Conservation (phyloP, 768 basidiomycete genomes). For the Rhodotorula sphaerocarpa region DNA sequence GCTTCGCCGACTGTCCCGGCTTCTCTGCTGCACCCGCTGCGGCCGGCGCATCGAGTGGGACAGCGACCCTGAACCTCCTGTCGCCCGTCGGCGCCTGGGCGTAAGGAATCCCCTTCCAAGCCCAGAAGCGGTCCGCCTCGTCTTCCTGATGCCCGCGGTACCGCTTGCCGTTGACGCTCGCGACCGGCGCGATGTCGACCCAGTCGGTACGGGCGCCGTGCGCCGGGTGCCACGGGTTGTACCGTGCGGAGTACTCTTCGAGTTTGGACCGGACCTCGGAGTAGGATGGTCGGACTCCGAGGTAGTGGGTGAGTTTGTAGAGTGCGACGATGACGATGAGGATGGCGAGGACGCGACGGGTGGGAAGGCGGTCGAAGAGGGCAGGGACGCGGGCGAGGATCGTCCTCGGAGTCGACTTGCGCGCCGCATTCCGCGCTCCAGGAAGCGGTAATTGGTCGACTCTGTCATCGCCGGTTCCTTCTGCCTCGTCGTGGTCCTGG, state of each 20-base stretch:
- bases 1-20: too few relatives aligned
- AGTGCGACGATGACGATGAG: constrained; percentile 22
- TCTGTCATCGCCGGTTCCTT: too few relatives aligned
- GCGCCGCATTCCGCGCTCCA: too few relatives aligned
- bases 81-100: constrained; percentile 15
- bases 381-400: not conserved
- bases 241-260: not conserved
- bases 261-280: not conserved
- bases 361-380: not conserved
- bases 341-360: constrained; percentile 8
- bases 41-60: not conserved
- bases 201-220: not conserved
- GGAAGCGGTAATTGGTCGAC: too few relatives aligned
- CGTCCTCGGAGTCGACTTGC: not conserved
- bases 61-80: constrained; percentile 12
- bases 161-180: not conserved
- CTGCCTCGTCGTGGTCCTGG: not conserved
- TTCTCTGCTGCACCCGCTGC: too few relatives aligned
- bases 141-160: constrained; percentile 8
- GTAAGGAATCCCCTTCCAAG: constrained; percentile 24
- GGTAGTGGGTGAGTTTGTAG: constrained; percentile 11
- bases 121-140: constrained; percentile 6
- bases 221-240: constrained; percentile 16
- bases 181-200: not conserved
- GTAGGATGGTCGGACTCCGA: not conserved